Evolutionary conservation across 345 rosid species (phyloP).

Genomic region (Populus davidiana): DNA sequence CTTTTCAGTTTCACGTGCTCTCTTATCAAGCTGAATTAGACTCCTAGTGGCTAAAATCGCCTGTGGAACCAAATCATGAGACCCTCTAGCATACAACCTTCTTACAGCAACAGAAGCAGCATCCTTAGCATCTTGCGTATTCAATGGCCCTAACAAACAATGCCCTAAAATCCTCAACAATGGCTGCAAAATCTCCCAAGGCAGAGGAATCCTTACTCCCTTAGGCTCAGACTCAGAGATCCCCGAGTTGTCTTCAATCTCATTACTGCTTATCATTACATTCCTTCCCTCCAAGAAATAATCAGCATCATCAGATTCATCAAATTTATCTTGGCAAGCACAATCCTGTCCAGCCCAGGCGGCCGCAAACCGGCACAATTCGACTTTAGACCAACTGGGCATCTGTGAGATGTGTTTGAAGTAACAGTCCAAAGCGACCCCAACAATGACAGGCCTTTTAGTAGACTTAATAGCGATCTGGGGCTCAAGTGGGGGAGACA

Average conservation of each 20-base stretch:
- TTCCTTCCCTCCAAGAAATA: slow-evolving; percentile 21
- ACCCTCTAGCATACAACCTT: slow-evolving; percentile 79
- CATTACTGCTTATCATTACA: slow-evolving; percentile 14
- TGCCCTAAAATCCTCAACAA: slow-evolving; percentile 73
- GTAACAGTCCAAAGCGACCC: slow-evolving; percentile 67
- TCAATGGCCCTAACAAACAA: slow-evolving; percentile 79
- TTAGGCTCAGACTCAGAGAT: slow-evolving; percentile 34
- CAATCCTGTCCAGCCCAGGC: slow-evolving; percentile 93
- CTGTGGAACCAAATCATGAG: slow-evolving; percentile 91
- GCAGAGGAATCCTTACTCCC: slow-evolving; percentile 78
- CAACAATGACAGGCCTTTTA: slow-evolving; percentile 64
- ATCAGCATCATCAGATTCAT: slow-evolving; percentile 24
- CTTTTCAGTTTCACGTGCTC: slow-evolving; percentile 53
- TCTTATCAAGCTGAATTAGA: slow-evolving; percentile 76
- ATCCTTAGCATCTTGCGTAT: slow-evolving; percentile 68
- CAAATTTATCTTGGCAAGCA: slow-evolving; percentile 51
- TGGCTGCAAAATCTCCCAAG: slow-evolving; percentile 93
- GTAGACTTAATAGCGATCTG: slow-evolving; percentile 81
- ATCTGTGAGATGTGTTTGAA: slow-evolving; percentile 78
- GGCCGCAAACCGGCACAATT: slow-evolving; percentile 58
- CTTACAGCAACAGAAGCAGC: slow-evolving; percentile 71
- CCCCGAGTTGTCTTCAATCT: slow-evolving; percentile 34
- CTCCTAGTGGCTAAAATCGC: slow-evolving; percentile 82
- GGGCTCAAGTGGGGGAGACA: slow-evolving; percentile 69
- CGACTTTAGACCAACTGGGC: slow-evolving; percentile 88